Evolutionary conservation across 352 stramenopile genomes (phyloP), one percentile per base, ranked within the genome.

Genomic region (Aphanomyces invadans): DNA sequence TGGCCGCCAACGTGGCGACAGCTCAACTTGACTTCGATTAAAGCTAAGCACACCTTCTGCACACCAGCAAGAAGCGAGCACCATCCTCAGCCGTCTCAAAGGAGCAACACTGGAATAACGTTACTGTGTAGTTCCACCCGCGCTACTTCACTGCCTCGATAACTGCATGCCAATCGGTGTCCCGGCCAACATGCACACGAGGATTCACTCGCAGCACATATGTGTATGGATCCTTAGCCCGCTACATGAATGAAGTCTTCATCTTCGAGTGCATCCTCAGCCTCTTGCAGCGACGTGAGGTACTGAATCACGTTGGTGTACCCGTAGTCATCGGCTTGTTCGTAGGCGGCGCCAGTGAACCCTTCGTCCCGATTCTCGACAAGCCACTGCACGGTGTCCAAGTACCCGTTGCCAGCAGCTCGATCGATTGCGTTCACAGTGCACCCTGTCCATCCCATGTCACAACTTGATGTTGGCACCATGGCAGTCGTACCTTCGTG

Each of bases 311-410:
- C 60, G 32, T 67, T 67, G n/a, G 9, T 51, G 49, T 67, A 67
- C 38, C 60, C 60, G 38, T 67, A 67, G 21, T 67, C 60, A n/a
- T 67, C 60, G 29, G 60, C 60, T 57, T 67, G 60, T 44, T 67
- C 60, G 12, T 57, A 48, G 11, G 60, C 60, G n/a, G 60, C 60
- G 11, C 48, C 60, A 4, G 60, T 67, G n/a, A 67, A 67, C 7
- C 60, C 60, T 60, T 67, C 60, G 32, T 29, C 25, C 11, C 60
- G 60, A 28, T 69, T 62, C 26, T 69, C 62, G 4, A 74, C 71
- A 29, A 72, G 70, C 36, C 49, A 56, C 46, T 70, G 62, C 45
- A 62, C 59, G 25, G 72, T 74, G 1, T 62, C 68, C 10, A 74
- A 52, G 44, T 73, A 36, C 63, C 46, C 49, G 69, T 56, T 10